Conservation (phyloP, 441 rosid genomes). For the Croton setiger region DNA sequence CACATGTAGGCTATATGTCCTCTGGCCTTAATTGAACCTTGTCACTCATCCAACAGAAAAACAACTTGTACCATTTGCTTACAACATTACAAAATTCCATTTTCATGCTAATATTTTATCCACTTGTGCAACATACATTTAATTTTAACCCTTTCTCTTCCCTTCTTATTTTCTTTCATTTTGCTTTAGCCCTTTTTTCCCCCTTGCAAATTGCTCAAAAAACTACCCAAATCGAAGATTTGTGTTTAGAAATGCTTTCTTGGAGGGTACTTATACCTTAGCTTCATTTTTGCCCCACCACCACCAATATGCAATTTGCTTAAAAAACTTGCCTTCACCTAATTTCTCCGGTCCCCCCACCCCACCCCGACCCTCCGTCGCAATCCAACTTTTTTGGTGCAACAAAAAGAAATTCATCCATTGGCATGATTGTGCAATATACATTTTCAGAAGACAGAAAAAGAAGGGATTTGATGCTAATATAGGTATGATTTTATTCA, state of each 20-base stretch:
- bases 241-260: neutral
- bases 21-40: conserved; percentile 21
- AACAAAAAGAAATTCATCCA: neutral
- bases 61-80: conserved; percentile 26
- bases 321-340: conserved; percentile 20
- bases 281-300: conserved; percentile 26
- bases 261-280: no score
- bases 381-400: conserved; percentile 20
- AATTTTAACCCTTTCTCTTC: no score
- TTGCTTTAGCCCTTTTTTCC: no score
- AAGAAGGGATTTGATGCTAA: conserved; percentile 20
- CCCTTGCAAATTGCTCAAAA: neutral
- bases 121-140: no score
- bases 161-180: neutral
- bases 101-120: no score
- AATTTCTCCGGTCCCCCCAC: conserved; percentile 33
- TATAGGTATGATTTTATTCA: conserved; percentile 36
- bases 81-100: neutral
- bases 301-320: conserved; percentile 16
- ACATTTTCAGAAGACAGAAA: conserved; percentile 7
- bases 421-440: conserved; percentile 1
- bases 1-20: no score
- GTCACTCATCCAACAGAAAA: conserved; percentile 30
- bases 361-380: conserved; percentile 10
- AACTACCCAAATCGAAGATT: neutral